Evolutionary conservation across 2,329 filamentous ascomycete species (phyloP), one percentile per base, ranked within the genome.

Genomic region (Lachnellula arida): DNA sequence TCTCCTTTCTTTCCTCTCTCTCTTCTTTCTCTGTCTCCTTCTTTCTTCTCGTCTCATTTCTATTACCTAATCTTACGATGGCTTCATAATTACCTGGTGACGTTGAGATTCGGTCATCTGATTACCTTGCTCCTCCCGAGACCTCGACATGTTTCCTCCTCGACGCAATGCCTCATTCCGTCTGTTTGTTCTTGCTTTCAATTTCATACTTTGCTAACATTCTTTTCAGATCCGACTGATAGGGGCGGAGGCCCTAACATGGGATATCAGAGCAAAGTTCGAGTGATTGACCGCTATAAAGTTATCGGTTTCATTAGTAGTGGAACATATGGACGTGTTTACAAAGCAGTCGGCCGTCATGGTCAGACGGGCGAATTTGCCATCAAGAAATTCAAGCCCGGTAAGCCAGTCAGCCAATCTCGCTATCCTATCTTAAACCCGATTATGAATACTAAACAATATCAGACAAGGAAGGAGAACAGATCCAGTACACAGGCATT

Each of bases 251-350:
- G 75, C 44, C 71, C 60, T 5, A 64, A 72, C 39, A 68, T 78
- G 12, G 74, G 75, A 14, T 88, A 87, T 69, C 82, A 85, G 69
- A 84, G 83, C 70, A 96, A 96, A 73, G 89, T 94, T 61, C 87
- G 90, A 60, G 91, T 97, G 56, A 87, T 88, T 58, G 93, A 97
- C 73, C 88, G 89, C 64, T 99, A 97, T 75, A 91, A 94, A 66
- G 94, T 99, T 66, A 87, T 99, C 55, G 94, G 94, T 44, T 99
- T 99, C 78, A 99, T 99, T 67, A 96, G 91, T 70, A 96, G 91
- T 65, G 94, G 94, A 47, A 99, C 94, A 15, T 99, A 99, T 81
- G 94, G 94, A 37, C 87, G 94, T 34, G 94, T 99, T 7, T 99
- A 97, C 82, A 99, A 99, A 71, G 94, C 94, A 17, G 78, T 91